Evolutionary conservation across 2,329 filamentous ascomycete species (phyloP), one percentile per base, ranked within the genome.

Genomic region (Salinomyces thailandicus): DNA sequence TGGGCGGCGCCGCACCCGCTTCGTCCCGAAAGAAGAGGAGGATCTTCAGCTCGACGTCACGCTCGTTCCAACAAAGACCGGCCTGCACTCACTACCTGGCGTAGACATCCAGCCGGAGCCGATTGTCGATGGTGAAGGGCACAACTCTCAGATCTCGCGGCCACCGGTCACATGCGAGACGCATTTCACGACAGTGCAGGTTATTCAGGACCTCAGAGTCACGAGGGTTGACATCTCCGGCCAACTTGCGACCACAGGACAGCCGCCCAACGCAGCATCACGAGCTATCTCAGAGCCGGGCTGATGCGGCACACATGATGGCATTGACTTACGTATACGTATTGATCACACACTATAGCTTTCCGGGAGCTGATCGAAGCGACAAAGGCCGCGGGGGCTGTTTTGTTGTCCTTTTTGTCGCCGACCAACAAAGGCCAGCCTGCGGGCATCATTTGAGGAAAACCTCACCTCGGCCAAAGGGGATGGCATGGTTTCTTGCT

Each of bases 61-160:
- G 36, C 66, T 96, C 7, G 76, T 96, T 9, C 86, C 91, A 1
- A 69, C 94, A 31, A 74, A 80, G 36, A 70, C 85, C 18, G 89
- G 91, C 1, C 77, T 77, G 54, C 61, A 91, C n/a, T 70, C 85
- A 1, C 75, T 86, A 18, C 91, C 91, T 0, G 71, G 63, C 5
- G 69, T 96, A 2, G 86, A 94, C 34, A 80, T 96, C 22, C 75
- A 80, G 30, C 60, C 64, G 2, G 77, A 78, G 55, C 66, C 77
- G 38, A 33, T 37, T 41, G 33, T 60, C 50, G 46, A 55, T 51
- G 39, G 53, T 51, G 47, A 52, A 32, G 49, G 39, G 30, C 26
- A 18, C 13, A 20, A 31, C 15, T 9, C 11, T 9, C 31, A 18
- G 16, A 33, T 38, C 26, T 45, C 35, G 13, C 51, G 45, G 15